A percentile compares a stretch with the other conserved stretches of the same genome.
Conservation (phyloP, 306 rosid species). For the Rubus idaeus region DNA sequence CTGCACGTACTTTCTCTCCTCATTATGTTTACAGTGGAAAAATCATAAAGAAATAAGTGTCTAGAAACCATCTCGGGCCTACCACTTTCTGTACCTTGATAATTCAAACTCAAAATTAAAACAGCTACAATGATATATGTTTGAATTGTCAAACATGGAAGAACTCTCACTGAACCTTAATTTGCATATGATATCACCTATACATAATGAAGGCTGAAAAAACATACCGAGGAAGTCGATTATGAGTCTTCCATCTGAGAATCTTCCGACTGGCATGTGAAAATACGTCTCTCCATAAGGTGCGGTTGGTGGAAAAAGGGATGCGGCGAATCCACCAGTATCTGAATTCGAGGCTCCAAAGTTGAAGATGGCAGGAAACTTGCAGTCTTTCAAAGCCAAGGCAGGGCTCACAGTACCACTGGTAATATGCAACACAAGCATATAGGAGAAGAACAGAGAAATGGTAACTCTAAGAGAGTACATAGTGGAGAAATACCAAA, state of each 20-base stretch:
- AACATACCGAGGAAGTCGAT: slow-evolving; percentile 50
- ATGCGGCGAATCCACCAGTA: slow-evolving; percentile 47
- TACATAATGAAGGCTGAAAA: neutral
- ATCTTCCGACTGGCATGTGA: slow-evolving; percentile 37
- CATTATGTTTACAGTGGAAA: neutral
- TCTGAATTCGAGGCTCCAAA: slow-evolving; percentile 60
- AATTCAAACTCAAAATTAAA: neutral
- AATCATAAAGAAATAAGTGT: neutral
- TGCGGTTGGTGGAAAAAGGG: neutral
- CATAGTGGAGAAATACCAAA: neutral
- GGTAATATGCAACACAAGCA: neutral
- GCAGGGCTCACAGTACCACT: slow-evolving; percentile 6
- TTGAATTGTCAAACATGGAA: neutral
- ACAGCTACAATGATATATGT: neutral
- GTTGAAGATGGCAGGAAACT: slow-evolving; percentile 52
- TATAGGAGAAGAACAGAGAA: neutral
- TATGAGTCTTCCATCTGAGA: slow-evolving; percentile 42
- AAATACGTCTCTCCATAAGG: slow-evolving; percentile 60
- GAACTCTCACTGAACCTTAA: neutral
- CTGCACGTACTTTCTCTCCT: too few species aligned
- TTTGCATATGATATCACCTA: neutral
- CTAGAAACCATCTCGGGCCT: neutral
- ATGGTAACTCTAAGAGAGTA: neutral
- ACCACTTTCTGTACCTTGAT: neutral
- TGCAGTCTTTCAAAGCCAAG: slow-evolving; percentile 21